Evolutionary conservation across 805 yeast genomes (phyloP).

Genomic region (Spathaspora hagerdaliae): DNA sequence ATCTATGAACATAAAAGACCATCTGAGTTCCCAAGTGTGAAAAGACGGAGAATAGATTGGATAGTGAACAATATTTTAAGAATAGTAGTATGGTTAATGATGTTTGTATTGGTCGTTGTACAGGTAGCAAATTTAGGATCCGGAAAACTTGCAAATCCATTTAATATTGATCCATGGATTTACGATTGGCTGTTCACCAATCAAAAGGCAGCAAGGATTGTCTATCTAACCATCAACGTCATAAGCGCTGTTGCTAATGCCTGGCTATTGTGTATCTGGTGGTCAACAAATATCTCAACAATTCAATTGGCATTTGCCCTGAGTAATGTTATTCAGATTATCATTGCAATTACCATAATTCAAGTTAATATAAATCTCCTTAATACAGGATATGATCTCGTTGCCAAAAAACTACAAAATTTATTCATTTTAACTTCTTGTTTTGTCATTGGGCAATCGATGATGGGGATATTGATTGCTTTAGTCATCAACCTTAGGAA

Average conservation of each 20-base stretch:
- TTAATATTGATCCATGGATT: not conserved
- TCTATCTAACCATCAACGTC: slow-evolving; percentile 3
- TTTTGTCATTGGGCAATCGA: slow-evolving; percentile 8
- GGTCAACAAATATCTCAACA: slow-evolving; percentile 5
- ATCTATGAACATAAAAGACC: not conserved
- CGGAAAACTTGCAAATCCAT: slow-evolving; percentile 2
- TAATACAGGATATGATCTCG: slow-evolving; percentile 1
- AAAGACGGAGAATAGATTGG: not conserved
- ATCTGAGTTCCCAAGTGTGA: not conserved
- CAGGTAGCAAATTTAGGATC: slow-evolving; percentile 4
- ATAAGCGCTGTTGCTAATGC: slow-evolving; percentile 3
- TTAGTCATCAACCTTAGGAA: slow-evolving; percentile 8
- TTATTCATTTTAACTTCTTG: slow-evolving; percentile 7
- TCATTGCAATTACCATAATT: slow-evolving; percentile 5
- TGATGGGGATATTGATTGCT: slow-evolving; percentile 7
- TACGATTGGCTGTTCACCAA: no score
- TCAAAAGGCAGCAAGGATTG: not conserved
- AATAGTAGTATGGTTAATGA: slow-evolving; percentile 1
- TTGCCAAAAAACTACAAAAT: slow-evolving; percentile 8
- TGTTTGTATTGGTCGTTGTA: slow-evolving; percentile 3
- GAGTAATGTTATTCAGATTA: slow-evolving; percentile 3
- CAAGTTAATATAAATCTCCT: slow-evolving; percentile 7
- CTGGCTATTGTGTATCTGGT: slow-evolving; percentile 7
- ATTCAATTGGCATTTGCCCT: slow-evolving; percentile 4
- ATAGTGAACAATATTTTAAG: not conserved